phyloP scores from a whole-genome alignment of 768 basidiomycete species.

The Boletales sp. region DNA sequence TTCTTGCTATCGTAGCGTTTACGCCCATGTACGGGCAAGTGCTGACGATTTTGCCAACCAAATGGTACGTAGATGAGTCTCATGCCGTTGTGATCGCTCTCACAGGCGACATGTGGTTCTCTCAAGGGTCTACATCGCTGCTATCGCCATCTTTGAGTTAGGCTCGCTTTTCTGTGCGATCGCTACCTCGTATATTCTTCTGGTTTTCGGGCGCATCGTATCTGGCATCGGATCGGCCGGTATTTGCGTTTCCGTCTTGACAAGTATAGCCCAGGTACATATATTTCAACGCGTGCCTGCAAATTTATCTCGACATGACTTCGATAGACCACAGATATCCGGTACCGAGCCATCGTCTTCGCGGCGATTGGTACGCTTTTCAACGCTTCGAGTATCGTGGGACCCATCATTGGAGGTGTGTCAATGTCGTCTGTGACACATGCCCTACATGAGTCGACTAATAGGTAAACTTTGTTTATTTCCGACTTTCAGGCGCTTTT shows the following conservation, averaged over 20 bases:
- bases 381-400: slow-evolving; percentile 7
- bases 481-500: slow-evolving; percentile 6
- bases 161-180: slow-evolving; percentile 63
- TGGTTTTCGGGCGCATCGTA: slow-evolving; percentile 64
- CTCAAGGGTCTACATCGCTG: slow-evolving; percentile 30
- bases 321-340: slow-evolving; percentile 7
- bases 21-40: slow-evolving; percentile 10
- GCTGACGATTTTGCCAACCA: slow-evolving; percentile 8
- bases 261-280: slow-evolving; percentile 9
- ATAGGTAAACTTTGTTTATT: background rate
- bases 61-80: slow-evolving; percentile 34
- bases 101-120: slow-evolving; percentile 24
- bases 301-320: background rate
- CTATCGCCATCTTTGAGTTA: slow-evolving; percentile 23
- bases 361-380: slow-evolving; percentile 9
- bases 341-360: slow-evolving; percentile 7
- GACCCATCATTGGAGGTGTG: slow-evolving; percentile 11
- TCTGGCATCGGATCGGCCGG: slow-evolving; percentile 69
- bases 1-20: slow-evolving; percentile 44
- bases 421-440: no score
- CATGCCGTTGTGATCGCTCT: slow-evolving; percentile 19
- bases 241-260: slow-evolving; percentile 32
- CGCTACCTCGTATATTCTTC: slow-evolving; percentile 52
- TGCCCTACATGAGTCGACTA: no score
- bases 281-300: background rate